Evolutionary conservation across 1,284 basidiomycete species (phyloP).

Genomic region (Melampsora larici-populina): DNA sequence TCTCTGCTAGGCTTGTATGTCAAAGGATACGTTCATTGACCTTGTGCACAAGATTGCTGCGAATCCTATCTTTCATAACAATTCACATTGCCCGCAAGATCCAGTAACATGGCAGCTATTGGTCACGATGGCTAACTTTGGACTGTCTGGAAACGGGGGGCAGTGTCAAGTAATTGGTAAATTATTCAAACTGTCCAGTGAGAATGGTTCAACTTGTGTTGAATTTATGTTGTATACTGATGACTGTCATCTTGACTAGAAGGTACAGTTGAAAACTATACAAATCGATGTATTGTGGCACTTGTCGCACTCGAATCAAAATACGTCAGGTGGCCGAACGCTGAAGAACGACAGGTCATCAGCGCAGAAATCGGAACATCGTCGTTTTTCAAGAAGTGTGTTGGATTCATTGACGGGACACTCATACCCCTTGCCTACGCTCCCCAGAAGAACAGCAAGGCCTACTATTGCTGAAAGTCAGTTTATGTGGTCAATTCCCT

Average conservation of each 20-base stretch:
- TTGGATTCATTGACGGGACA: background rate
- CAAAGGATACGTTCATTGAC: background rate
- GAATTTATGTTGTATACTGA: no score
- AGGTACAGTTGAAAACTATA: no score
- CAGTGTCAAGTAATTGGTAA: background rate
- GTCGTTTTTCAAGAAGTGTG: background rate
- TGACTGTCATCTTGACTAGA: no score
- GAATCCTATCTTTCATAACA: no score
- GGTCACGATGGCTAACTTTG: background rate
- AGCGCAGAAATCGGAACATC: background rate
- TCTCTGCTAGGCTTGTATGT: background rate
- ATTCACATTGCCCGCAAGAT: background rate
- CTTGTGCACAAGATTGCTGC: background rate
- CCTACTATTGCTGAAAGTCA: background rate
- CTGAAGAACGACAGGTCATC: background rate
- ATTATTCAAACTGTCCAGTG: background rate
- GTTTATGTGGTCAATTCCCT: background rate
- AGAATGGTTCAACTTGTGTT: no score
- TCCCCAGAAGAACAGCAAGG: no score
- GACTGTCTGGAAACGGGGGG: no score
- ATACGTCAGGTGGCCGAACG: background rate
- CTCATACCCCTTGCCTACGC: no score
- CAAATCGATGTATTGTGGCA: no score
- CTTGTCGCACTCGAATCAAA: background rate
- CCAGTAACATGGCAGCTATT: background rate